Evolutionary conservation across 768 basidiomycete species (phyloP).

Genomic region (Guyanaporus albipodus): DNA sequence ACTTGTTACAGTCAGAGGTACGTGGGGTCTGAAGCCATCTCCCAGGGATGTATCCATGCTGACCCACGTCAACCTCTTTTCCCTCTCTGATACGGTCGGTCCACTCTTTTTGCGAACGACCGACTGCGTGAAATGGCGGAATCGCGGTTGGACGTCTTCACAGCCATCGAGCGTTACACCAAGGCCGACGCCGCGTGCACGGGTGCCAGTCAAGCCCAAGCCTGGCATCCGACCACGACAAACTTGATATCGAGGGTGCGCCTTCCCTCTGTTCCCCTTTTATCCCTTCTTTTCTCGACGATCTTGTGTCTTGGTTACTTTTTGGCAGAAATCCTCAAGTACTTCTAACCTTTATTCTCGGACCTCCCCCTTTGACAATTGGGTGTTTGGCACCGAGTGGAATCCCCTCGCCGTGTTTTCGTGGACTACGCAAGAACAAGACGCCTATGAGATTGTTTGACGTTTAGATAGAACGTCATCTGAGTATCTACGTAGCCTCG

Average conservation of each 20-base stretch:
- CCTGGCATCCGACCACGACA: conserved; percentile 30
- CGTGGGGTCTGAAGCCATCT: conserved; percentile 14
- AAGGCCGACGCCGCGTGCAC: conserved; percentile 61
- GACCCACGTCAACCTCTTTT: too few relatives aligned
- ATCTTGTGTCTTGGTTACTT: conserved; percentile 44
- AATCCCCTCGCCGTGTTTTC: conserved; percentile 71
- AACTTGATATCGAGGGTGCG: conserved; percentile 80
- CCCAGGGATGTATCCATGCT: background rate
- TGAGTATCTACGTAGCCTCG: too few relatives aligned
- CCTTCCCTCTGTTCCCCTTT: conserved; percentile 30
- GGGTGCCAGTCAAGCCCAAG: conserved; percentile 45
- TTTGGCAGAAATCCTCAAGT: conserved; percentile 63
- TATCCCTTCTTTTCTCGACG: conserved; percentile 15
- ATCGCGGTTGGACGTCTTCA: conserved; percentile 64
- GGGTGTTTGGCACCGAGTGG: conserved; percentile 67
- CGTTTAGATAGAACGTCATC: too few relatives aligned
- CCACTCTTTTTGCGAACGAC: conserved; percentile 70
- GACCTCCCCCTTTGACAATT: conserved; percentile 50
- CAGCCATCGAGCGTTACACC: conserved; percentile 57
- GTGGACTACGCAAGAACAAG: conserved; percentile 55
- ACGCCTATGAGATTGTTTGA: conserved; percentile 33
- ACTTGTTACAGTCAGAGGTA: conserved; percentile 71
- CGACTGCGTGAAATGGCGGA: conserved; percentile 63
- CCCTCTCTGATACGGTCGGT: too few relatives aligned
- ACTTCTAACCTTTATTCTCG: conserved; percentile 65